Base-by-base conservation (phyloP, 1,284 basidiomycete species). In the Schizophyllum amplum region DNA sequence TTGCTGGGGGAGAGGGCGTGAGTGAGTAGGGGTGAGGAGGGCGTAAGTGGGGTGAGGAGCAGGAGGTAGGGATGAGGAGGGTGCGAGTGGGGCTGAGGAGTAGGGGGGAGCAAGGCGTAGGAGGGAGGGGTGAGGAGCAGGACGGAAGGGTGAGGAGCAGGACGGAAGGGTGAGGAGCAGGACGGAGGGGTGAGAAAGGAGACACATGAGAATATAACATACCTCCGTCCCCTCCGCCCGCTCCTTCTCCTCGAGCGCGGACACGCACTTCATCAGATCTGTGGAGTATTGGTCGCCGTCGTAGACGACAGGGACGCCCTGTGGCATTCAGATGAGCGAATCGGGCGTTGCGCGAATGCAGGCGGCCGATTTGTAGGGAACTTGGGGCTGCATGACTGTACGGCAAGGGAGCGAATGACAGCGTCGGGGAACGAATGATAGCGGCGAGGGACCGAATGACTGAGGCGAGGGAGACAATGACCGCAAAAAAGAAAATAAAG, bases 231-330 rank as follows among this genome's bases (percentile, higher is more conserved):
- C 70, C 58, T 77, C 73, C 1, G 60, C 57, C 11, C 64, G 64
- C 62, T 85, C 82, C 56, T 68, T 74, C 52, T 72, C 84, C 55
- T 80, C 74, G 0, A 98, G 68, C 13, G 84, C 77, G 9, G 68
- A 63, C 1, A 98, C 74, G 65, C 92, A 95, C 73, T 99, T 99
- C 84, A 93, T 93, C 54, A 99, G 79, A 69, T 99, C 97, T 0
- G 97, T 99, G 1, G 92, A 83, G 67, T 95, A 74, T 67, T 95
- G 87, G 65, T 90, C 84, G 0, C 73, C 62, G 62, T 95, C 91
- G 51, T 82, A 72, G 1, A 86, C 69, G 47, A 97, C 72, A 0
- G 72, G 67, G 0, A 97, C 90, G 20, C 82, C 84, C 85, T 92
- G 60, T 1, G 55, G 21, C 7, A 51, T 13, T 53, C 42, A 42